Evolutionary conservation across 1,139 yeast species (phyloP), one percentile per base, ranked within the genome.

Genomic region (Saccharomyces hybrid): DNA sequence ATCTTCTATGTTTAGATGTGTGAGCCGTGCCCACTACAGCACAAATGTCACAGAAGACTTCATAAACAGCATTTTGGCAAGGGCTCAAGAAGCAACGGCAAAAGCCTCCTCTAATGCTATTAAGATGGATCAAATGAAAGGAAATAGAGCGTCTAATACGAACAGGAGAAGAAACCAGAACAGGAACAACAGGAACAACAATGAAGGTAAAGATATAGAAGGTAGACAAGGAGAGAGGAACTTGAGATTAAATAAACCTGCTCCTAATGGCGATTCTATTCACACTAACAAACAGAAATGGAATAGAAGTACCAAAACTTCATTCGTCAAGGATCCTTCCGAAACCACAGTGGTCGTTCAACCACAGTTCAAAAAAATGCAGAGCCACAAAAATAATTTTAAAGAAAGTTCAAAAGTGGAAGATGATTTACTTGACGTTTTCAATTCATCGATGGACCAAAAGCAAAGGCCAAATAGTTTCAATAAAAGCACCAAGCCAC

Each of bases 11-110:
- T 38, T 16, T 2, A 16, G 26, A 7, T 38, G 44, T 38, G 26
- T 38, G 13, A 38, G 44, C 11, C 44, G 44, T 5, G 44, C 44
- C 13, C 25, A 20, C 13, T 60, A 59, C 49, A 62, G 62, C 50
- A 60, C 64, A 16, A 55, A 62, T 26, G 58, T 63, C 20, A 59
- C 67, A 3, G 60, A 62, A 48, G 68, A 64, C 41, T 63, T 61
- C 51, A 57, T 64, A 47, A 59, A 61, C 41, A 58, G 59, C 44
- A 57, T 64, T 5, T 52, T 64, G 30, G 58, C 57, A 11, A 57
- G 59, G 42, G 67, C 65, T 14, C 59, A 63, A 49, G 61, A 62
- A 32, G 66, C 65, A 23, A 59, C 66, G 7, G 52, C 56, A 42
- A 42, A 32, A 41, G 50, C 47, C 41, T 51, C 27, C 14, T 38